These are phyloP conservation scores for Trichoderma virens DNA, from an alignment of 495 filamentous ascomycete genomes.

Conservation along the genomic window DNA sequence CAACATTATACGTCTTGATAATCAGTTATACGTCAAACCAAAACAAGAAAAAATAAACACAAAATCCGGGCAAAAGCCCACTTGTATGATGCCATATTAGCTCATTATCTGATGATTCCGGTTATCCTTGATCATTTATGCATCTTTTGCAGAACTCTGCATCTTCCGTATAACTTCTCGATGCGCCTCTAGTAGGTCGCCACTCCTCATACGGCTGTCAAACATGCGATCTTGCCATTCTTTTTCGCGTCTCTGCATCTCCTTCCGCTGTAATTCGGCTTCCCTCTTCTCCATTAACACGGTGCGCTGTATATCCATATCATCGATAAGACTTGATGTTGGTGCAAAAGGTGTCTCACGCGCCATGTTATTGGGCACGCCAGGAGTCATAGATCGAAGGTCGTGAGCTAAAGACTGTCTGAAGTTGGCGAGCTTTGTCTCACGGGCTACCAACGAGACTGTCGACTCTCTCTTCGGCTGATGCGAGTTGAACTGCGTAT, in stretches of 20 bases:
- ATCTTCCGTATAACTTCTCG: conserved; percentile 74
- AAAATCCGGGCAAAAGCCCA: too few species aligned
- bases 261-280: conserved; percentile 36
- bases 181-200: conserved; percentile 70
- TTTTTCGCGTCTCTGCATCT: conserved; percentile 36
- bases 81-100: neutral
- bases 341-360: conserved; percentile 30
- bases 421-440: conserved; percentile 66
- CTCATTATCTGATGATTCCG: too few species aligned
- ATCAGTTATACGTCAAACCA: neutral
- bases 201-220: conserved; percentile 68
- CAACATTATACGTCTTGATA: neutral
- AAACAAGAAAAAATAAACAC: neutral
- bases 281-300: conserved; percentile 37
- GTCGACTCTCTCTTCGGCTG: conserved; percentile 44
- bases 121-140: neutral
- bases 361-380: conserved; percentile 23
- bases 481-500: conserved; percentile 44
- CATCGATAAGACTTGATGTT: conserved; percentile 20
- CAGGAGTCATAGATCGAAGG: conserved; percentile 36
- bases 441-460: conserved; percentile 38
- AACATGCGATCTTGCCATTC: conserved; percentile 46
- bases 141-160: conserved; percentile 64
- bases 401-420: conserved; percentile 64
- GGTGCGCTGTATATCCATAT: conserved; percentile 38